These are phyloP conservation scores for Cladosporium sp. DNA, from an alignment of 2,329 filamentous ascomycete genomes.

Conservation along the genomic window DNA sequence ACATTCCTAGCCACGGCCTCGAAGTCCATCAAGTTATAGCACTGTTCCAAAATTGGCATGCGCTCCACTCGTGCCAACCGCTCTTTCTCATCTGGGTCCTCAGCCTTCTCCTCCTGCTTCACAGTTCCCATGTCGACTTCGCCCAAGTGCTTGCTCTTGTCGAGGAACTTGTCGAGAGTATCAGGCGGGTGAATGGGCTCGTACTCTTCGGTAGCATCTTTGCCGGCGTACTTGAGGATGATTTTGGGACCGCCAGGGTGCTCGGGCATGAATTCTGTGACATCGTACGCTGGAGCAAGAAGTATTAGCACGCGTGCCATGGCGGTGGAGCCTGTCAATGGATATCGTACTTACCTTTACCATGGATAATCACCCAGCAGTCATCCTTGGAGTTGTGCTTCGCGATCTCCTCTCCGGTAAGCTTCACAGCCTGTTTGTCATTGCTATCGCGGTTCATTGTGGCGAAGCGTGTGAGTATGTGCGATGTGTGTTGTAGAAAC, in stretches of 20 bases:
- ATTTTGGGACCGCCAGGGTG: slow-evolving; percentile 88
- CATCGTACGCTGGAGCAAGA: slow-evolving; percentile 57
- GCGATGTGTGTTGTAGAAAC: not conserved
- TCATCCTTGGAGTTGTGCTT: slow-evolving; percentile 78
- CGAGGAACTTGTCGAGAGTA: slow-evolving; percentile 77
- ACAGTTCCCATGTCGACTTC: slow-evolving; percentile 83
- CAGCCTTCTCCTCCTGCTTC: slow-evolving; percentile 59
- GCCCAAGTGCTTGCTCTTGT: slow-evolving; percentile 82
- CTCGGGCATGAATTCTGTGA: slow-evolving; percentile 66
- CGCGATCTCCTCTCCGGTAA: slow-evolving; percentile 54
- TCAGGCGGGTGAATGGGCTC: slow-evolving; percentile 87
- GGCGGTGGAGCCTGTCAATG: not conserved
- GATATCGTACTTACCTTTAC: slow-evolving; percentile 44
- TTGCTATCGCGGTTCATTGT: slow-evolving; percentile 43
- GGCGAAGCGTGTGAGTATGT: slow-evolving; percentile 13
- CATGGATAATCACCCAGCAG: slow-evolving; percentile 89
- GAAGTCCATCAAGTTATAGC: slow-evolving; percentile 93
- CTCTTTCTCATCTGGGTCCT: slow-evolving; percentile 67
- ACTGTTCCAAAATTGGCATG: slow-evolving; percentile 79
- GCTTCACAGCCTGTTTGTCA: slow-evolving; percentile 39
- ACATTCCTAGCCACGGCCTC: slow-evolving; percentile 83
- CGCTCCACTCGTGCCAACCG: slow-evolving; percentile 62
- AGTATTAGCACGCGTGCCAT: not conserved
- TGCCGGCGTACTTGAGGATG: slow-evolving; percentile 94
- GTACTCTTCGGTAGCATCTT: slow-evolving; percentile 89